Percentiles rank a stretch among this genome's conserved stretches.
Conservation (phyloP, 2,329 filamentous ascomycete genomes). For the Ascochyta fabae region DNA sequence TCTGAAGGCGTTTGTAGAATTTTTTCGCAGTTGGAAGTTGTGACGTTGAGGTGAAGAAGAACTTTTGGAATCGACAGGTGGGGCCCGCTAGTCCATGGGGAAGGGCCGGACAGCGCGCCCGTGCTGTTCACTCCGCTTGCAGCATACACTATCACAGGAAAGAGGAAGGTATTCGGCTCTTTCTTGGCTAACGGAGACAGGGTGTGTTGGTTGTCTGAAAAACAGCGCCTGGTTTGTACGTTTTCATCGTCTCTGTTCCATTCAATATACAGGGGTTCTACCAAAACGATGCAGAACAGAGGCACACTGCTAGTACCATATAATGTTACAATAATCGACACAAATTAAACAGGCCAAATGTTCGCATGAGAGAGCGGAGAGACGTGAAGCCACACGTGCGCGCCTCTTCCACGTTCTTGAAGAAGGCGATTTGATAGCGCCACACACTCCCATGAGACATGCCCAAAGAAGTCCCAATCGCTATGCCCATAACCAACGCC, state of each 20-base stretch:
- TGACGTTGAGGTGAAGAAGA: constrained; percentile 16
- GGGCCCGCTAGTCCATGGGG: constrained; percentile 17
- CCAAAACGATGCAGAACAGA: neutral
- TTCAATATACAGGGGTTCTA: neutral
- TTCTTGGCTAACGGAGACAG: neutral
- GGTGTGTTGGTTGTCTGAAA: neutral
- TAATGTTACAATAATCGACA: constrained; percentile 29
- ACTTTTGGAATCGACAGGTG: constrained; percentile 25
- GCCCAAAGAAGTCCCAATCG: constrained; percentile 19
- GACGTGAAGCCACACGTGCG: constrained; percentile 4
- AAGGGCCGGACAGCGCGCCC: neutral
- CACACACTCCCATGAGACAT: constrained; percentile 9
- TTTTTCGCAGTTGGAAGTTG: constrained; percentile 7
- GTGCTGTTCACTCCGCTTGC: constrained; percentile 7
- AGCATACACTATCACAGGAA: neutral
- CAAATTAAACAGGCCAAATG: constrained; percentile 12
- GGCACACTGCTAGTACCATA: constrained; percentile 4
- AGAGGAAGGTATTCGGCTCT: neutral
- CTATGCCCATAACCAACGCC: constrained; percentile 33
- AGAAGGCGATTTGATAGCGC: constrained; percentile 9
- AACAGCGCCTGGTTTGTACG: neutral
- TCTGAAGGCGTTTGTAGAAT: neutral
- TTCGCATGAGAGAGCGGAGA: constrained; percentile 27
- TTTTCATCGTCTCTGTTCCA: neutral
- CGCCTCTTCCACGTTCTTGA: neutral